These are phyloP conservation scores for Chalara sp. DNA, from an alignment of 2,329 filamentous ascomycete genomes.

Conservation along the genomic window DNA sequence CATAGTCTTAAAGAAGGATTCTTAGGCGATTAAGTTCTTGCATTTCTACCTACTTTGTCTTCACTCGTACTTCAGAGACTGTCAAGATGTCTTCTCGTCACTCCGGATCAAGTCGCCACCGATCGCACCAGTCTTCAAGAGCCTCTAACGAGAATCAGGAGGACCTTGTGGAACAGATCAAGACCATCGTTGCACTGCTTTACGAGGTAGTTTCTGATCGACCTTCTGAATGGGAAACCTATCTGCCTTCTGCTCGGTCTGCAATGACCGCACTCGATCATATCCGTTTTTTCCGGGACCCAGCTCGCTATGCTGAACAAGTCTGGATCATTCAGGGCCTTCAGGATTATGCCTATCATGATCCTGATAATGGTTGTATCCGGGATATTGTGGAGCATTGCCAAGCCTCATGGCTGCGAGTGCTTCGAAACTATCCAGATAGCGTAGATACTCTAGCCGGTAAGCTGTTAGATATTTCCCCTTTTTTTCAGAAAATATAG, in stretches of 20 bases:
- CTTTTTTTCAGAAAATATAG: background rate
- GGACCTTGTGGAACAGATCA: slow-evolving; percentile 21
- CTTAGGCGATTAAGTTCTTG: background rate
- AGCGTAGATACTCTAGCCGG: slow-evolving; percentile 36
- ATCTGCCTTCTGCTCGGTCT: slow-evolving; percentile 31
- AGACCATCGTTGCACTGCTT: slow-evolving; percentile 19
- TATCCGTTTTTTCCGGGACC: slow-evolving; percentile 31
- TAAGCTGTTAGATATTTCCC: slow-evolving; percentile 18
- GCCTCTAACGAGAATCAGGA: slow-evolving; percentile 12
- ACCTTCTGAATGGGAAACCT: slow-evolving; percentile 23
- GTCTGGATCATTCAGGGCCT: slow-evolving; percentile 36
- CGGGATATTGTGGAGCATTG: slow-evolving; percentile 42
- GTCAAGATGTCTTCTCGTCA: slow-evolving; percentile 9
- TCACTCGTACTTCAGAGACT: too few species aligned
- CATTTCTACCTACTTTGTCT: background rate
- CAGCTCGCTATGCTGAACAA: slow-evolving; percentile 30
- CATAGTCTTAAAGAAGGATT: slow-evolving; percentile 13
- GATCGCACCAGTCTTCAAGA: slow-evolving; percentile 6
- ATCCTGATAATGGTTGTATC: slow-evolving; percentile 38
- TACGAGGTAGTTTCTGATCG: slow-evolving; percentile 19
- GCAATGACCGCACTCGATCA: slow-evolving; percentile 32
- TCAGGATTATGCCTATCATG: slow-evolving; percentile 42
- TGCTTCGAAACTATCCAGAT: slow-evolving; percentile 37
- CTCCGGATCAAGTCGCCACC: slow-evolving; percentile 18
- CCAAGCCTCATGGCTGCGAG: slow-evolving; percentile 37